Conservation (phyloP, 2,329 filamentous ascomycete genomes). For the Volutella citrinella region DNA sequence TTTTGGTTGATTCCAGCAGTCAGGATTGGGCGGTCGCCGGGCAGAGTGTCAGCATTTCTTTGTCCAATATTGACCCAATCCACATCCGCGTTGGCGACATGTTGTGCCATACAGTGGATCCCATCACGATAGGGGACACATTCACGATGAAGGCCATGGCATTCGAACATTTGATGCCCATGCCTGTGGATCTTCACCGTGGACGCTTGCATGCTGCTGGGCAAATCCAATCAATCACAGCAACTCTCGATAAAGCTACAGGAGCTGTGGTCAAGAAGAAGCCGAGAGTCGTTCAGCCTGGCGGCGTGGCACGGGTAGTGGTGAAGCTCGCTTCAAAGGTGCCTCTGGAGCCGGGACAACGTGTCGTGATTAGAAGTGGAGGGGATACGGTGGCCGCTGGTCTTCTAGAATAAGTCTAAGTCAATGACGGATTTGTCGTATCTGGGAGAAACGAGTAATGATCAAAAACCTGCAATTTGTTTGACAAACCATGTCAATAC, state of each 20-base stretch:
- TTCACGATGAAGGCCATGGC: conserved; percentile 85
- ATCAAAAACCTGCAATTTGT: conserved; percentile 2
- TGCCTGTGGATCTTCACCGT: conserved; percentile 83
- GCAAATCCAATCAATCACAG: conserved; percentile 67
- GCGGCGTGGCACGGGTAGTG: conserved; percentile 70
- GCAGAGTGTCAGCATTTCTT: conserved; percentile 80
- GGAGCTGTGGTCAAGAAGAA: conserved; percentile 78
- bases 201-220: conserved; percentile 79
- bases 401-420: conserved; percentile 73
- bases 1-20: conserved; percentile 71
- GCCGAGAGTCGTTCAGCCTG: conserved; percentile 79
- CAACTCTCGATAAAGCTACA: conserved; percentile 73
- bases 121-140: conserved; percentile 67
- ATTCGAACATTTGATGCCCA: conserved; percentile 86
- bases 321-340: conserved; percentile 72
- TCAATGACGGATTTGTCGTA: no score
- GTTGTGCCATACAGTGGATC: conserved; percentile 66
- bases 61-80: conserved; percentile 79
- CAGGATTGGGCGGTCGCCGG: conserved; percentile 91
- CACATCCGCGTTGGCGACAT: conserved; percentile 84
- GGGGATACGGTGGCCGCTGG: conserved; percentile 88
- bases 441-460: conserved; percentile 5
- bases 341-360: conserved; percentile 75
- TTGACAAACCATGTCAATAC: no score
- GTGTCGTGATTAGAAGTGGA: conserved; percentile 75